These are phyloP conservation scores for Fallopia convolvulus DNA, from an alignment of 148 eudicot genomes.

Conservation along the genomic window DNA sequence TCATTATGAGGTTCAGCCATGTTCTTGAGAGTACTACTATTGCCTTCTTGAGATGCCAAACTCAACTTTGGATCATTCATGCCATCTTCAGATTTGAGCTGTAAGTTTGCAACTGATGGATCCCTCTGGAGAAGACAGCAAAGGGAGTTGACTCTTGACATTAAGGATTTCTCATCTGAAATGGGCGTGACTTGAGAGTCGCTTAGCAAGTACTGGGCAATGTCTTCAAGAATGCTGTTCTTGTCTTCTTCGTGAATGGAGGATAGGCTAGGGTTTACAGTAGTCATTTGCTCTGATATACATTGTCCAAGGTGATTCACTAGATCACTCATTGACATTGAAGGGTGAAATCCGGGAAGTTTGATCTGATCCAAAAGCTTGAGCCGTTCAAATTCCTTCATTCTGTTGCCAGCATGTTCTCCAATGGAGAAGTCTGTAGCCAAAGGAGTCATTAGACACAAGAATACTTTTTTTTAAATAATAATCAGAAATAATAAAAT, in stretches of 20 bases:
- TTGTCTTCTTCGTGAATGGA: constrained; percentile 40
- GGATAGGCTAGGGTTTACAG: constrained; percentile 31
- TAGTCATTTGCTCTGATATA: constrained; percentile 54
- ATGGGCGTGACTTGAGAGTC: constrained; percentile 45
- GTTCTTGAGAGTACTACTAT: neutral
- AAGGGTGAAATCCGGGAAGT: constrained; percentile 55
- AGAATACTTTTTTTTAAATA: neutral
- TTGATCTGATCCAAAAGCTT: constrained; percentile 46
- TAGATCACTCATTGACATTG: constrained; percentile 78
- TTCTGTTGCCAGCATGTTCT: constrained; percentile 33
- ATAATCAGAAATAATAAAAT: neutral
- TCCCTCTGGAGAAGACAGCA: constrained; percentile 92
- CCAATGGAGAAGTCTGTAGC: constrained; percentile 31
- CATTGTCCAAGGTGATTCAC: constrained; percentile 67
- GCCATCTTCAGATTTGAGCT: constrained; percentile 16
- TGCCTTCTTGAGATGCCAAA: neutral
- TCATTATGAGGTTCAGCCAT: neutral
- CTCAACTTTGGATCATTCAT: neutral
- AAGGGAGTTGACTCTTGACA: constrained; percentile 82
- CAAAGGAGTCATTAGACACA: neutral
- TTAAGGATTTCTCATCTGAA: constrained; percentile 61
- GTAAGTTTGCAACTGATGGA: constrained; percentile 16
- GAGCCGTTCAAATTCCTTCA: constrained; percentile 30
- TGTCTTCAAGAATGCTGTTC: constrained; percentile 55
- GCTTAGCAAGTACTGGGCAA: constrained; percentile 52